Evolutionary conservation across 2,329 filamentous ascomycete genomes (phyloP).

Genomic region (Diplodia sapinea): DNA sequence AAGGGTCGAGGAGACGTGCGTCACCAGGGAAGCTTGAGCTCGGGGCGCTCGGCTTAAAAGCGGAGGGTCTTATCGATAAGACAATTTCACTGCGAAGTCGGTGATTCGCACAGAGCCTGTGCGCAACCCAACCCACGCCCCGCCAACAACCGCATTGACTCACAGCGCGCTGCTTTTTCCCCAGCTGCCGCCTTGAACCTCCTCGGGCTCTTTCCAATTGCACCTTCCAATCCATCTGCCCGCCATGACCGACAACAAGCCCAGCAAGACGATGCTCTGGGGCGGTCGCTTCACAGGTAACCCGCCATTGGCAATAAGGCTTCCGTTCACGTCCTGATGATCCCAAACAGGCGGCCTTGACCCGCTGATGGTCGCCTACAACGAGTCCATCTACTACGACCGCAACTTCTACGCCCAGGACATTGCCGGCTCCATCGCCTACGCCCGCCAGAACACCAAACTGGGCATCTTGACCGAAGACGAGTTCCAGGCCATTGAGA

Average conservation of each 20-base stretch:
- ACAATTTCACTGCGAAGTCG: conserved; percentile 20
- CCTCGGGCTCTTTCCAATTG: not conserved
- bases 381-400: conserved; percentile 80
- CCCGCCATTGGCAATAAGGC: conserved; percentile 11
- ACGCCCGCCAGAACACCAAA: conserved; percentile 79
- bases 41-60: not conserved
- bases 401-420: conserved; percentile 79
- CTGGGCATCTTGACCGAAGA: conserved; percentile 72
- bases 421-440: conserved; percentile 80
- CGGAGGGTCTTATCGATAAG: conserved; percentile 20
- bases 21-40: conserved; percentile 12
- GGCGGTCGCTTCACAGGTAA: conserved; percentile 66
- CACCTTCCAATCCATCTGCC: not conserved
- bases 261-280: conserved; percentile 62
- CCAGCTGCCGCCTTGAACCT: not conserved
- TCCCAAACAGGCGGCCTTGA: conserved; percentile 72
- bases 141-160: conserved; percentile 14
- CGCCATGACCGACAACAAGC: conserved; percentile 28
- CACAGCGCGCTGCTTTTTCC: not conserved
- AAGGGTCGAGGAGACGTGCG: not conserved
- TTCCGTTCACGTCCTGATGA: conserved; percentile 2
- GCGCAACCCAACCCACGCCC: not conserved
- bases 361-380: conserved; percentile 85
- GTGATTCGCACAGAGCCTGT: conserved; percentile 26
- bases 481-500: conserved; percentile 77